Evolutionary conservation across 2,329 filamentous ascomycete species (phyloP), one percentile per base, ranked within the genome.

Genomic region (Fusarium falciforme): DNA sequence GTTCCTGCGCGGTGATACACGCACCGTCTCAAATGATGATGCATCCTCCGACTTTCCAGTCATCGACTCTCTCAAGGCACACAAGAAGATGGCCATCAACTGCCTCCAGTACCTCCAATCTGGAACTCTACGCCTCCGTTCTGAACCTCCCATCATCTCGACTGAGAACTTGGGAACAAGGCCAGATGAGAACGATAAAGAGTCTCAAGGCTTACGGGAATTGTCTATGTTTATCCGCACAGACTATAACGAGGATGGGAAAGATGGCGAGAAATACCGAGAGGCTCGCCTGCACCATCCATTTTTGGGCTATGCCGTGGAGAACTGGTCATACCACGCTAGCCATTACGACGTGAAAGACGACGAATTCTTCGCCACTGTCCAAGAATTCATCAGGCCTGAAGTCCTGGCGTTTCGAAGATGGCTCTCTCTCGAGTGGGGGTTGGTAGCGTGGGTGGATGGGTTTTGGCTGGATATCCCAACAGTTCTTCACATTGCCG

Each of bases 1-100:
- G 62, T 87, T 84, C 66, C 71, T 87, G 12, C 79, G 80, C 2
- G 82, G 81, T 9, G 66, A 72, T 59, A 73, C 17, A 11, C 72
- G 78, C 3, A 64, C 22, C 12, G 11, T 7, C 0, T 14, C 31
- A 5, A 20, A 11, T 0, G 16, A 35, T 11, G 20, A 29, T 5
- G n/a, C 2, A 10, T 42, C 36, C 6, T 40, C 27, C 0, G 40
- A 63, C 1, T 76, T 79, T 57, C 71, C 76, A 14, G 35, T 72
- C 9, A 76, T 77, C 7, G 25, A 68, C 33, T 68, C 72, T 1
- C 27, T 55, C 7, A 25, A 75, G 14, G 74, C 76, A 3, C 76
- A 78, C 20, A 76, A 71, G n/a, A 40, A 38, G 1, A 72, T 77
- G 72, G 42, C 73, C 6, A 62, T 66, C 7, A 66, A 64, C 11